Evolutionary conservation across 345 rosid species (phyloP), one percentile per base, ranked within the genome.

Genomic region (Brassica cretica): DNA sequence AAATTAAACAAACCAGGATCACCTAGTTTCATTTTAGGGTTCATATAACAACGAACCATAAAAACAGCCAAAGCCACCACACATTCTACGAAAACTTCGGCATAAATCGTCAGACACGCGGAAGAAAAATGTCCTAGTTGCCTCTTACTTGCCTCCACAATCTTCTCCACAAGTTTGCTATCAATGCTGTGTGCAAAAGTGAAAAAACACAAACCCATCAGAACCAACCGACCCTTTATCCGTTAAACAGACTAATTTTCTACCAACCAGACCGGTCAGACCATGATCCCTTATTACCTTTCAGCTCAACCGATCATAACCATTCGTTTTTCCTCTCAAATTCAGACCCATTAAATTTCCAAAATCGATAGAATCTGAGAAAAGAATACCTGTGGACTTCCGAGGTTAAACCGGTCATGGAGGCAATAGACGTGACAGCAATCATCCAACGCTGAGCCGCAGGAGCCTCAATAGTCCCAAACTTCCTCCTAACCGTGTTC

Each of bases 151-250:
- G 49, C 49, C 49, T 41, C 18, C 62, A 56, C 62, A 56, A 56
- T 56, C 62, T 56, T 25, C 25, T 56, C 62, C 62, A 56, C 62
- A 56, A 56, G 62, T 56, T 56, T 19, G 27, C 62, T 56, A 56
- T 56, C 62, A 18, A 19, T 56, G 62, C 62, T 56, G 62, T 19
- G 29, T 0, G 27, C 62, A 56, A 41, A 25, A 25, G 49, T 9
- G 49, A 41, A 41, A 0, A 9, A 41, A 41, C 12, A 30, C 33
- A 30, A 5, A 4, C 33, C 49, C 49, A 41, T 41, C 49, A 41
- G 49, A 41, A 41, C 49, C 12, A 41, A 41, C 49, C 49, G 49
- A 41, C 49, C 49, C 49, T 41, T 41, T 41, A 8, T 8, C 12
- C 29, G 29, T 25, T 25, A 25, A 25, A 25, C 29, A 25, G 29